Evolutionary conservation across 2,329 filamentous ascomycete genomes (phyloP), one percentile per base, ranked within the genome.

Genomic region (Calycina marina): DNA sequence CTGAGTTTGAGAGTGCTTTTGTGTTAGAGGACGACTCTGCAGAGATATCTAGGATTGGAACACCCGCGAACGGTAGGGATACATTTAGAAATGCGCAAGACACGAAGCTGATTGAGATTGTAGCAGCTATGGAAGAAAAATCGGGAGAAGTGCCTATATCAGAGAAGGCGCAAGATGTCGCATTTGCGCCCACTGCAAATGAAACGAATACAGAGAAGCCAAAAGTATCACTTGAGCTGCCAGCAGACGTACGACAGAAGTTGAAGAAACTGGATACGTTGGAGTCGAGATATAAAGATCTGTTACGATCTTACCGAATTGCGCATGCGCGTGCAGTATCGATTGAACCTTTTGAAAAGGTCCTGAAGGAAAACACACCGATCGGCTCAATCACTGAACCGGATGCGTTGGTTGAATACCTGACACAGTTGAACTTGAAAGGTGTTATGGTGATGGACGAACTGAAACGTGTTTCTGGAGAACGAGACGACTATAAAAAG

Each of bases 401-500:
- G 0, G 71, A 73, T 32, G 78, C 85, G 2, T 64, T 98, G 18
- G 70, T 85, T 5, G 88, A 96, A 56, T 98, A 94, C 49, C 65
- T 98, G 16, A 84, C 78, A 45, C 84, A 94, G 55, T 59, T 93
- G 25, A 88, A 77, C 39, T 56, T 86, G 32, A 88, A 92, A 50
- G 77, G 77, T 25, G 83, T 93, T 47, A 92, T 98, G 81, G 76
- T 93, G 3, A 77, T 92, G 70, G 80, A 93, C 28, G 90, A 98
- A 56, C 63, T 94, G 35, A 94, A 92, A 58, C 69, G 84, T 9
- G 74, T 96, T 0, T 79, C 84, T 0, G 68, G 69, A 3, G 86
- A 96, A 50, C 77, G 80, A 37, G 83, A 93, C 39, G 71, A 74
- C 11, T 64, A 80, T 39, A 88, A 84, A 54, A 80, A 77, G 56